Conservation (phyloP, 164 flowering plant species). For the Macadamia tetraphylla region DNA sequence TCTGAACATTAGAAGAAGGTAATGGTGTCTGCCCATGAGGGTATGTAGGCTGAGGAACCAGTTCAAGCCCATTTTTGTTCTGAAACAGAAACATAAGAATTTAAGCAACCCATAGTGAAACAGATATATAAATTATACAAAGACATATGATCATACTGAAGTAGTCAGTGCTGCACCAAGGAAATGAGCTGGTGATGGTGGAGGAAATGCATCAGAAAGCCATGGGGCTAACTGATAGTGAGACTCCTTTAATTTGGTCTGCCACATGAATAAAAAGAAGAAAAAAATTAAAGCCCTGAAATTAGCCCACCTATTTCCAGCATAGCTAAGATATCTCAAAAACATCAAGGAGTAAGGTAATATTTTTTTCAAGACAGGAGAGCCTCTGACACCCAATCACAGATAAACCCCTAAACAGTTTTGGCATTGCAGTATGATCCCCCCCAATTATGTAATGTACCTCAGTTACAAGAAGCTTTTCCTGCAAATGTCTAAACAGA, state of each 20-base stretch:
- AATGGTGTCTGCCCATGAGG: slow-evolving; percentile 15
- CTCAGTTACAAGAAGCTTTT: slow-evolving; percentile 77
- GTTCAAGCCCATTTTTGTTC: slow-evolving; percentile 4
- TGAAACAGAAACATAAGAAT: slow-evolving; percentile 2
- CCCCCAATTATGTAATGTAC: slow-evolving; percentile 28
- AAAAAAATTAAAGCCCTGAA: not conserved
- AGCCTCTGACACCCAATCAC: not conserved
- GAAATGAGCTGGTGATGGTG: slow-evolving; percentile 1
- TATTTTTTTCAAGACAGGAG: not conserved
- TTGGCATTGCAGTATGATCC: not conserved
- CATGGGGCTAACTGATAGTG: slow-evolving; percentile 84
- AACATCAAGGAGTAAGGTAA: not conserved
- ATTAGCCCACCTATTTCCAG: not conserved
- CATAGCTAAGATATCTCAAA: not conserved
- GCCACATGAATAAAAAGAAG: not conserved
- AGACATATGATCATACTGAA: slow-evolving; percentile 44
- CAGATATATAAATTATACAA: slow-evolving; percentile 3
- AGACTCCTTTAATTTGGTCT: slow-evolving; percentile 26
- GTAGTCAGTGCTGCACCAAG: slow-evolving; percentile 17
- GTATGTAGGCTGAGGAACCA: slow-evolving; percentile 49
- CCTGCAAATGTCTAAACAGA: slow-evolving; percentile 82
- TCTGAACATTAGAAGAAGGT: slow-evolving; percentile 33
- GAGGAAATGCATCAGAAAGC: slow-evolving; percentile 32
- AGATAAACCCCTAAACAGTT: not conserved
- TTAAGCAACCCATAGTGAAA: slow-evolving; percentile 11